Conservation (phyloP, 2,329 filamentous ascomycete species). For the Fusarium lyarnte region DNA sequence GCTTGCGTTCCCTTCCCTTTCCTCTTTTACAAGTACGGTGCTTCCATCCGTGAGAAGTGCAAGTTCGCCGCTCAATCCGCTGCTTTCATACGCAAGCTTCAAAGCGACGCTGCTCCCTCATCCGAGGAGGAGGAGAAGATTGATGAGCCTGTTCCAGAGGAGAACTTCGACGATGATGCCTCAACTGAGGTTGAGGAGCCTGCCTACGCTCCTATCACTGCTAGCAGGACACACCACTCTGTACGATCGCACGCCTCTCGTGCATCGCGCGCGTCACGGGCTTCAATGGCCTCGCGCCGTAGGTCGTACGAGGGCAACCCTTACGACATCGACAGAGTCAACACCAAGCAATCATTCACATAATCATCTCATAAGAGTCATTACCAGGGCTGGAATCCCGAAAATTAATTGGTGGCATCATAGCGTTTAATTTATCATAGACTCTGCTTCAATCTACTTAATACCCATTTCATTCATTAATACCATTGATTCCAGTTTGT, state of each 20-base stretch:
- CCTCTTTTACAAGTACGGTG: constrained; percentile 37
- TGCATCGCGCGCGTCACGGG: constrained; percentile 10
- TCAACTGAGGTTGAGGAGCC: constrained; percentile 32
- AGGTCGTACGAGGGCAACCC: constrained; percentile 32
- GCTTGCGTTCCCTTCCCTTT: constrained; percentile 37
- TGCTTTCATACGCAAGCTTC: constrained; percentile 34
- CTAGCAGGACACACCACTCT: constrained; percentile 12
- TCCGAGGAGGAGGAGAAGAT: constrained; percentile 25
- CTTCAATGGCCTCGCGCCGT: constrained; percentile 21
- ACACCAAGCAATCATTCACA: constrained; percentile 33
- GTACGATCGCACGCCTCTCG: constrained; percentile 20
- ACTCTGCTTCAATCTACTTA: constrained; percentile 11
- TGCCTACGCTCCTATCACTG: constrained; percentile 24
- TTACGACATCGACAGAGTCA: constrained; percentile 33
- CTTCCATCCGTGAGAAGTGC: constrained; percentile 33
- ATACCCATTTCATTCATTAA: not conserved
- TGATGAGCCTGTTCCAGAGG: constrained; percentile 6
- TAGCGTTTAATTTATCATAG: constrained; percentile 21
- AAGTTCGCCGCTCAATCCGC: constrained; percentile 35
- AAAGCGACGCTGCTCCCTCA: not conserved
- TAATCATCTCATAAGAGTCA: constrained; percentile 16
- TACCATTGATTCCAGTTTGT: not conserved
- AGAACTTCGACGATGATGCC: constrained; percentile 25
- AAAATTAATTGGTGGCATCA: constrained; percentile 6
- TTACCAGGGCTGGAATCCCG: not conserved